Base-by-base conservation (phyloP, 2,329 filamentous ascomycete species). In the Hypomyces rosellus region DNA sequence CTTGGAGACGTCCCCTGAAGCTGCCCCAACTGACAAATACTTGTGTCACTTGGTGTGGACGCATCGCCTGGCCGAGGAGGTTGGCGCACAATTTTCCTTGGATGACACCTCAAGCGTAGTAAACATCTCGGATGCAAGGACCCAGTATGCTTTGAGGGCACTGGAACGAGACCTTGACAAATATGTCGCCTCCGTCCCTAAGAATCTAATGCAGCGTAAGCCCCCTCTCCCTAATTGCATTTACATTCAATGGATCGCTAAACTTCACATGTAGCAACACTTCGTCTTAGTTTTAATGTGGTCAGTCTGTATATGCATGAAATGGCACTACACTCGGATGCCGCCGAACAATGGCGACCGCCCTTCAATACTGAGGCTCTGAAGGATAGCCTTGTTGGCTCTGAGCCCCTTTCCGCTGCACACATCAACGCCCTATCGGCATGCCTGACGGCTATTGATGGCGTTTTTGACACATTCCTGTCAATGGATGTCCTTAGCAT, bases 271-370 rank as follows among this genome's bases (percentile, higher is more conserved):
- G 51, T 62, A 84, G 84, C 79, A n/a, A 75, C 80, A 0, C 70
- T 89, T 42, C 69, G 72, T 15, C 76, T 89, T 56, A 78, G 79
- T 53, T 82, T 88, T 56, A 73, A 84, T 55, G 77, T 85, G 2
- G 64, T 88, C 34, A 85, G 76, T 54, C 70, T 91, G 3, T 89
- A 87, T 62, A 83, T 90, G 71, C 85, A 91, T 63, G 88, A 91
- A 65, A 80, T 88, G 48, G 82, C 80, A 3, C 78, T 91, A 55
- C 83, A 88, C 55, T 73, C 79, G 8, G 81, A 86, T 49, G 73
- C 71, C 16, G 72, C 51, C 8, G 82, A 87, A 47, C 77, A 80
- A 54, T 71, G 78, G 59, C 69, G 61, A 53, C 70, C 70, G 16
- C 72, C 72, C 7, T 72, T 72, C 59, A 73, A 70, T 61, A 67